phyloP scores from a whole-genome alignment of 495 filamentous ascomycete species.

The Neurospora sp. region DNA sequence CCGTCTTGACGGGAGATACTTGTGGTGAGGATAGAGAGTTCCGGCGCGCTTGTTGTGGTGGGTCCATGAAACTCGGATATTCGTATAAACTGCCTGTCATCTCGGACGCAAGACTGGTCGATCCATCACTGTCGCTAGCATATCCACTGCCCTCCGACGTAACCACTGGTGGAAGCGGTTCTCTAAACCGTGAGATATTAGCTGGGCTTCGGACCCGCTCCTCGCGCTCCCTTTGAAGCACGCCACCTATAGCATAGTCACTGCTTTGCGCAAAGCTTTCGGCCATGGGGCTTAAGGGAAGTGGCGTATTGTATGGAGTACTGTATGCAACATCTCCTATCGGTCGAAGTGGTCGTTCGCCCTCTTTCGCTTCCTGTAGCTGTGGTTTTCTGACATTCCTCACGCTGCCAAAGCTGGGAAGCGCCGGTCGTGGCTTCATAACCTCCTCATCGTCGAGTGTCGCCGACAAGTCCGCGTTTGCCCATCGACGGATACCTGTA shows the following conservation, averaged over 20 bases:
- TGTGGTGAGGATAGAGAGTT: not conserved
- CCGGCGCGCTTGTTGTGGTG: not conserved
- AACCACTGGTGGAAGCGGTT: constrained; percentile 56
- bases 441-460: constrained; percentile 51
- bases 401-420: constrained; percentile 81
- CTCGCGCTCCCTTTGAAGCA: constrained; percentile 41
- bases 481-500: constrained; percentile 36
- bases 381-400: constrained; percentile 37
- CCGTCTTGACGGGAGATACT: not conserved
- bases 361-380: constrained; percentile 16
- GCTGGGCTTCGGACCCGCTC: constrained; percentile 32
- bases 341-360: constrained; percentile 42
- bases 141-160: constrained; percentile 53
- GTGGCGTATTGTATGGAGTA: constrained; percentile 3
- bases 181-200: constrained; percentile 38
- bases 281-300: not conserved
- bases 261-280: constrained; percentile 39
- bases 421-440: constrained; percentile 63
- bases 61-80: not conserved
- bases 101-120: not conserved
- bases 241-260: constrained; percentile 53
- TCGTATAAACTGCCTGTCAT: not conserved
- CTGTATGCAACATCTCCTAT: constrained; percentile 20
- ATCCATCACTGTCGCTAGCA: constrained; percentile 25
- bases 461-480: constrained; percentile 31